Base-by-base conservation (phyloP, 257 asterid genomes). In the Nicotiana noctiflora region DNA sequence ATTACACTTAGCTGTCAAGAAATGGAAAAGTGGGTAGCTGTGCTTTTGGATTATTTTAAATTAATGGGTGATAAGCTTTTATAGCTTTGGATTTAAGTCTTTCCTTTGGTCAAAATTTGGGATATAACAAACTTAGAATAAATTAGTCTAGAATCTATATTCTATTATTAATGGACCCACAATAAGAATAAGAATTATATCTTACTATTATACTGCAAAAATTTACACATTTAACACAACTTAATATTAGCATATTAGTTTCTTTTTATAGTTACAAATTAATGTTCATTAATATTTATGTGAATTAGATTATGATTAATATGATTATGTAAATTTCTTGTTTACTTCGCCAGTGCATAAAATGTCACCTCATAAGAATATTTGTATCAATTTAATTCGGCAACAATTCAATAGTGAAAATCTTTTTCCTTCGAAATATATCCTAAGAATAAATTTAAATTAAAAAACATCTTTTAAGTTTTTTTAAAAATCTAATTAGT, bases 1-100 rank as follows among this genome's bases (percentile, higher is more conserved):
- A 55, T 63, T 62, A 34, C 6, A 62, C 85, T 63, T 63, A 77
- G 85, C 88, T 83, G 83, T 80, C 86, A 21, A 75, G 57, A 60
- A 31, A 51, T 12, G 37, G 53, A 19, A 11, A 40, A 7, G 70
- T 32, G 37, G 67, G 53, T 51, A 44, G 21, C 60, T 72, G 78
- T 46, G 40, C 78, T 7, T 23, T 46, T 46, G 61, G 40, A 72
- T 72, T 72, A 72, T 23, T 46, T 46, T 72, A 6, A 18, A 14
- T 21, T 44, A 44, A 19, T 52, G 84, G 79, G 75, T 56, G 79
- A 74, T 56, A 51, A 31, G 59, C n/a, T 19, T 66, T 46, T 70
- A 14, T 19, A 56, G 65, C 80, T 76, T 53, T 56, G 77, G 19
- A 19, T 70, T 70, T 34, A 10, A 55, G 52, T 23, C 7, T 1